Conservation (phyloP, 306 rosid species). For the Glycine soja region DNA sequence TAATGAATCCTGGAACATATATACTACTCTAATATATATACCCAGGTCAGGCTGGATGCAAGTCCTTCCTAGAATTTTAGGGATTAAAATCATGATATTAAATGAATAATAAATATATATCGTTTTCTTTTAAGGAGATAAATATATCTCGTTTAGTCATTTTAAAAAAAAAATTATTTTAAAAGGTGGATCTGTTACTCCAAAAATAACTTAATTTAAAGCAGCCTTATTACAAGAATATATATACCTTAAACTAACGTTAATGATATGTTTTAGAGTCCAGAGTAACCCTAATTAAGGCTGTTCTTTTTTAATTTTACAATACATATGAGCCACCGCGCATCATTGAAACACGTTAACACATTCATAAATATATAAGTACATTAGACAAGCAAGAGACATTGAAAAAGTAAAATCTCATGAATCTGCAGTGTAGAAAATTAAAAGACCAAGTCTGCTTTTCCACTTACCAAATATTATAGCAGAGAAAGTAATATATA, state of each 20-base stretch:
- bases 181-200: too few relatives aligned
- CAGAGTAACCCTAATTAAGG: too few relatives aligned
- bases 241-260: neutral
- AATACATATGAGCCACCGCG: too few relatives aligned
- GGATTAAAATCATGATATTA: neutral
- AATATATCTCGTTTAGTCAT: neutral
- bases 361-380: neutral
- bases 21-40: neutral
- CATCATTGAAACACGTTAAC: neutral
- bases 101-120: neutral
- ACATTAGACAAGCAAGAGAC: neutral
- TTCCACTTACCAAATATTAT: slow-evolving; percentile 5
- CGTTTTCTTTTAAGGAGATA: too few relatives aligned
- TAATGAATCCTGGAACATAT: neutral
- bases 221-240: neutral
- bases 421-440: neutral
- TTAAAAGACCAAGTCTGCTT: slow-evolving; percentile 9
- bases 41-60: too few relatives aligned
- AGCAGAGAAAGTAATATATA: neutral
- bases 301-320: too few relatives aligned
- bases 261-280: neutral
- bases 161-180: neutral
- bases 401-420: neutral
- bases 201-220: neutral
- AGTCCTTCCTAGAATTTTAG: neutral